phyloP scores from a whole-genome alignment of 345 rosid genomes.

The Capsella bursapastoris region DNA sequence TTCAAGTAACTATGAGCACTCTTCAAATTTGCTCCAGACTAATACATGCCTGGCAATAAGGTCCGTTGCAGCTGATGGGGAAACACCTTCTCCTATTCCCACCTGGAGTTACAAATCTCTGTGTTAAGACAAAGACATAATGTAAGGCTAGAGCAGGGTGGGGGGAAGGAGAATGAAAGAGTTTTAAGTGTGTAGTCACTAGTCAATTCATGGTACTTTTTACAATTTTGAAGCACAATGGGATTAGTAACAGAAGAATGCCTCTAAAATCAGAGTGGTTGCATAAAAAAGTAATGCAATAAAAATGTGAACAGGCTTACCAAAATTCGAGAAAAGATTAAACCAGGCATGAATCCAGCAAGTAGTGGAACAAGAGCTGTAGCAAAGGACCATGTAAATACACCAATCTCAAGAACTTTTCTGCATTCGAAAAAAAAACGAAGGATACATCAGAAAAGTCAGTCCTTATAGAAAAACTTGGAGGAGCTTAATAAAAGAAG shows the following conservation, averaged over 20 bases:
- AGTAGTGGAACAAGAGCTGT: slow-evolving; percentile 81
- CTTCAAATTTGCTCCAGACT: slow-evolving; percentile 37
- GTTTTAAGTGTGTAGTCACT: background rate
- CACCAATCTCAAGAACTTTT: slow-evolving; percentile 83
- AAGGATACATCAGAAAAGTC: background rate
- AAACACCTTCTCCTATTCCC: slow-evolving; percentile 98
- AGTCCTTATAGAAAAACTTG: background rate
- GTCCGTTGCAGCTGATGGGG: slow-evolving; percentile 98
- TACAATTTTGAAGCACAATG: background rate
- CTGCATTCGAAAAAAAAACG: slow-evolving; percentile 49
- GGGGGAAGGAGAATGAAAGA: slow-evolving; percentile 6
- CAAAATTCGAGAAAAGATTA: slow-evolving; percentile 77
- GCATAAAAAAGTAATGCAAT: slow-evolving; percentile 4
- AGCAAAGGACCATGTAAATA: slow-evolving; percentile 84
- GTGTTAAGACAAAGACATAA: slow-evolving; percentile 44
- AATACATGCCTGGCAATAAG: slow-evolving; percentile 93
- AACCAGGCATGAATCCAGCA: slow-evolving; percentile 94
- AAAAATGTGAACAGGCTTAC: slow-evolving; percentile 45
- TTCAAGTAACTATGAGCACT: slow-evolving; percentile 24
- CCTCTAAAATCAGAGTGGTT: slow-evolving; percentile 13
- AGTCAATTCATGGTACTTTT: background rate
- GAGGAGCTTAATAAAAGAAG: slow-evolving; percentile 1
- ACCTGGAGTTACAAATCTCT: slow-evolving; percentile 64
- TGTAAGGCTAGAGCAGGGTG: slow-evolving; percentile 46
- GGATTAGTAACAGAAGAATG: slow-evolving; percentile 7